phyloP scores from a whole-genome alignment of 257 asterid genomes.

The Solanum neorickii region DNA sequence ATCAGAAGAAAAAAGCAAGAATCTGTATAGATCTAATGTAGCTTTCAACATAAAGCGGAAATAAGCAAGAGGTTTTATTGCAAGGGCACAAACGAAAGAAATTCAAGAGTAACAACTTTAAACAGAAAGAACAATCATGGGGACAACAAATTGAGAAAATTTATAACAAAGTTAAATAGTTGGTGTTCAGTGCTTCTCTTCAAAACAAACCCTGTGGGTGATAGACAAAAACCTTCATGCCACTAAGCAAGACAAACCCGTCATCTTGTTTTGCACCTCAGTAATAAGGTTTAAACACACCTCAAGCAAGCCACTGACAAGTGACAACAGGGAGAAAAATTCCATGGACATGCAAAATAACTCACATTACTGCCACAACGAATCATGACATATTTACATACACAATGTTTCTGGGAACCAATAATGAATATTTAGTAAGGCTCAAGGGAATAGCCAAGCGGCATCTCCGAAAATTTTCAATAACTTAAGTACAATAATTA shows the following conservation, averaged over 20 bases:
- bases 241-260: not conserved
- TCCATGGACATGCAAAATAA: not conserved
- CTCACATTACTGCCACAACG: not conserved
- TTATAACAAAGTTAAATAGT: not conserved
- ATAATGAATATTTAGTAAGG: not conserved
- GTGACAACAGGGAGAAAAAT: not conserved
- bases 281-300: not conserved
- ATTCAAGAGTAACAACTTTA: not conserved
- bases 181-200: not conserved
- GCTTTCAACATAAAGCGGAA: not conserved
- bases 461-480: not conserved
- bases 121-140: not conserved
- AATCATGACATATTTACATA: not conserved
- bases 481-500: not conserved
- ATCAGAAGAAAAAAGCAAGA: not conserved
- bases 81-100: not conserved
- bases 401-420: not conserved
- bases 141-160: not conserved
- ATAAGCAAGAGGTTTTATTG: not conserved
- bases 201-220: not conserved
- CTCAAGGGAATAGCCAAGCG: not conserved
- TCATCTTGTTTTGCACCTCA: not conserved
- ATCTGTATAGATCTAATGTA: not conserved
- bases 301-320: not conserved
- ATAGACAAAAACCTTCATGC: not conserved